phyloP scores from a whole-genome alignment of 345 rosid species.

The Hibiscus tridactylites region DNA sequence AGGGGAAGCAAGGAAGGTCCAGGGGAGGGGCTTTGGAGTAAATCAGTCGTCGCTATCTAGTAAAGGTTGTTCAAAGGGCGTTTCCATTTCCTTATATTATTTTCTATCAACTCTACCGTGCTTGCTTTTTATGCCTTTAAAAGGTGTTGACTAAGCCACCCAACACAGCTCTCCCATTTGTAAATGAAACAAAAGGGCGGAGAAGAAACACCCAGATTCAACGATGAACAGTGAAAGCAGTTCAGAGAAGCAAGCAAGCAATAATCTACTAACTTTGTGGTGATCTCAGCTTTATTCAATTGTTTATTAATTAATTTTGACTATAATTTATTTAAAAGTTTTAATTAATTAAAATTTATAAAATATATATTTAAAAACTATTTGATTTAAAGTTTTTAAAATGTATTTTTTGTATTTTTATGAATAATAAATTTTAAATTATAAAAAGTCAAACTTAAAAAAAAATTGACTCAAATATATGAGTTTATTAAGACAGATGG shows the following conservation, averaged over 20 bases:
- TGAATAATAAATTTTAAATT: too few relatives aligned
- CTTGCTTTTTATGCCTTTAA: not conserved
- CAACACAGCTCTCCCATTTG: not conserved
- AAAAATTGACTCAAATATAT: too few relatives aligned
- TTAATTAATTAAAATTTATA: too few relatives aligned
- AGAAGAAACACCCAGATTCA: not conserved
- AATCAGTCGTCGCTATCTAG: not conserved
- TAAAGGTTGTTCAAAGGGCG: not conserved
- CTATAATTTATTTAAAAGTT: too few relatives aligned
- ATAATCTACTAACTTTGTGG: not conserved
- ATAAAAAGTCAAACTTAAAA: too few relatives aligned
- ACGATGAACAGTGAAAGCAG: constrained; percentile 1
- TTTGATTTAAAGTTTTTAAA: too few relatives aligned
- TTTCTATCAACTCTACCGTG: not conserved
- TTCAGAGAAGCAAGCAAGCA: not conserved
- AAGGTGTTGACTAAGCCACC: not conserved
- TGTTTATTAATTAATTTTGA: too few relatives aligned
- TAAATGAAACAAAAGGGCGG: not conserved
- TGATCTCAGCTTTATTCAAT: constrained; percentile 1
- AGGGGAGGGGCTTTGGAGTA: not conserved
- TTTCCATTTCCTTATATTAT: too few relatives aligned
- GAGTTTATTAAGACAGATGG: too few relatives aligned
- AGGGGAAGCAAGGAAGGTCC: not conserved
- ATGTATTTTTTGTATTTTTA: too few relatives aligned
- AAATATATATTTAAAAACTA: too few relatives aligned